phyloP scores from a whole-genome alignment of 352 stramenopile species.

The Elongisporangium prolatum region DNA sequence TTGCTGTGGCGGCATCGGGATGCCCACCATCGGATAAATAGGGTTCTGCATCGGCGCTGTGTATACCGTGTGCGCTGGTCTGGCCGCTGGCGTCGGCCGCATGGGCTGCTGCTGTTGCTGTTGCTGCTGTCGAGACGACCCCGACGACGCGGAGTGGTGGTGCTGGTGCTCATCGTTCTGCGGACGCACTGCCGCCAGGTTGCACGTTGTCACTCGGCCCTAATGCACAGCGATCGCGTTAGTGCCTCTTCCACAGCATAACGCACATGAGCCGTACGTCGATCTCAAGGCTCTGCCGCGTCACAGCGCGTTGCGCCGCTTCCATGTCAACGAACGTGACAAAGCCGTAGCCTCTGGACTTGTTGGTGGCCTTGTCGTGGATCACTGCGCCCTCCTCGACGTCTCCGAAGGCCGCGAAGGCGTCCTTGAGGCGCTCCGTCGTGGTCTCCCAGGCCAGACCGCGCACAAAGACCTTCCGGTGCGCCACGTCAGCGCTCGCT shows the following conservation, averaged over 20 bases:
- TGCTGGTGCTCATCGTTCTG: slow-evolving; percentile 34
- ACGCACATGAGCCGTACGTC: slow-evolving; percentile 29
- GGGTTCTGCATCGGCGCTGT: slow-evolving; percentile 10
- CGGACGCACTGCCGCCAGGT: slow-evolving; percentile 41
- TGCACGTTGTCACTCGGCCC: slow-evolving; percentile 41
- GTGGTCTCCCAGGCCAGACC: slow-evolving; percentile 57
- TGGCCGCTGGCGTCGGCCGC: slow-evolving; percentile 4
- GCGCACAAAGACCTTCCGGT: slow-evolving; percentile 71
- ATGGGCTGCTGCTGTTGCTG: slow-evolving; percentile 9
- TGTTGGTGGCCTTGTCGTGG: slow-evolving; percentile 53
- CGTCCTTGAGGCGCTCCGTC: slow-evolving; percentile 35
- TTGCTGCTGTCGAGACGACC: neutral
- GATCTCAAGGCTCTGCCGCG: slow-evolving; percentile 46
- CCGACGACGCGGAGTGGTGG: slow-evolving; percentile 3
- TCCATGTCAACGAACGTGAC: slow-evolving; percentile 71
- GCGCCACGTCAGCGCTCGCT: slow-evolving; percentile 42
- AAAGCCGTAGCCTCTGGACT: slow-evolving; percentile 61
- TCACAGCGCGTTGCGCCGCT: slow-evolving; percentile 35
- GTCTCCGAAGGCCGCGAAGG: slow-evolving; percentile 49
- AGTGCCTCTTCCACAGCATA: neutral
- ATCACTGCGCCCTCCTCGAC: slow-evolving; percentile 60
- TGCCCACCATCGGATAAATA: slow-evolving; percentile 16
- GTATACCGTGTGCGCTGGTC: slow-evolving; percentile 33
- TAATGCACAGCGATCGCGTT: slow-evolving; percentile 5
- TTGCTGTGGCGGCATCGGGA: slow-evolving; percentile 9